Conservation (phyloP, 2,329 filamentous ascomycete species). For the Chalaropsis thielavioides region DNA sequence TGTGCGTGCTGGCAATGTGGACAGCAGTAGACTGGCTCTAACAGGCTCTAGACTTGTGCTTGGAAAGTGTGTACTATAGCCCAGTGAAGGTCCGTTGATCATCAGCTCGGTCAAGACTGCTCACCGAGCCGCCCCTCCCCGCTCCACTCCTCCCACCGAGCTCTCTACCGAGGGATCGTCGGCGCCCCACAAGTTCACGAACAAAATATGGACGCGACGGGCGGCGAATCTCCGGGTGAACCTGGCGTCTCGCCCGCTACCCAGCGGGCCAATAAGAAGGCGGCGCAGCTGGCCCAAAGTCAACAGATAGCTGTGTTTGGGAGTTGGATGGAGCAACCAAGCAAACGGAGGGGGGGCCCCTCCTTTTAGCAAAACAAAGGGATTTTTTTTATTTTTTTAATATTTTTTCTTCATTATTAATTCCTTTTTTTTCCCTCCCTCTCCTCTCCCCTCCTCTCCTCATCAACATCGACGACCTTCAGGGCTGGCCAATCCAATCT, state of each 20-base stretch:
- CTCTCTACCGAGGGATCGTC: no score
- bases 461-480: neutral
- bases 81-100: no score
- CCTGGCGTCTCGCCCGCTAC: neutral
- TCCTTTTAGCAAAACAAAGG: neutral
- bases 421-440: neutral
- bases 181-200: neutral
- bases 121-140: neutral
- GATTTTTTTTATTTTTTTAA: slow-evolving; percentile 15
- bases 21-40: no score
- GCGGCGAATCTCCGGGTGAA: neutral
- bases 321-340: neutral
- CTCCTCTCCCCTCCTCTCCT: neutral
- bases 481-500: neutral
- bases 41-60: no score
- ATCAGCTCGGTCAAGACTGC: neutral
- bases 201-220: neutral
- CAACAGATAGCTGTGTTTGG: neutral
- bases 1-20: no score
- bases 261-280: neutral
- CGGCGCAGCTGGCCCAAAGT: neutral
- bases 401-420: slow-evolving; percentile 1
- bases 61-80: no score
- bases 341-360: neutral
- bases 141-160: no score